Percentiles rank a stretch among this genome's conserved stretches.
These are phyloP conservation scores for Chrysanthemum lavandulifolium DNA, from an alignment of 129 eudicot species.

Conservation along the genomic window DNA sequence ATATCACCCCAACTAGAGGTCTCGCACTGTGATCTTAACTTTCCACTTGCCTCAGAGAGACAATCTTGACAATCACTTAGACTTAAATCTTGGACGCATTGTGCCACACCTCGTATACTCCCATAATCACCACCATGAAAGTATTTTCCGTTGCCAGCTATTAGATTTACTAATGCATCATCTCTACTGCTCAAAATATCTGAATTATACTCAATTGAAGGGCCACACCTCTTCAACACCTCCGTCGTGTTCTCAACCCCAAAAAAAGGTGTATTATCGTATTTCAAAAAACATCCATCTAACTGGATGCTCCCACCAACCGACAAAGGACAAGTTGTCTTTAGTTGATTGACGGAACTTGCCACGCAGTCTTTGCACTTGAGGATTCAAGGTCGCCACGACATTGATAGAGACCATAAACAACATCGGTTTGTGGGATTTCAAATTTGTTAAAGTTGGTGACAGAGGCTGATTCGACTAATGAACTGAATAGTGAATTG, in stretches of 20 bases:
- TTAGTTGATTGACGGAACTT: slow-evolving; percentile 48
- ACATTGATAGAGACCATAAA: slow-evolving; percentile 49
- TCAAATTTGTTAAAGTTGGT: slow-evolving; percentile 47
- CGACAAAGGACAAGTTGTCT: slow-evolving; percentile 38
- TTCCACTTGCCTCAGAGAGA: slow-evolving; percentile 46
- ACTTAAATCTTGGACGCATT: slow-evolving; percentile 63
- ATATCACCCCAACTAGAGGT: slow-evolving; percentile 52
- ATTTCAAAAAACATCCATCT: slow-evolving; percentile 54
- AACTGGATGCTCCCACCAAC: slow-evolving; percentile 52
- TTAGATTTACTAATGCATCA: slow-evolving; percentile 39
- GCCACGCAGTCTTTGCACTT: slow-evolving; percentile 45
- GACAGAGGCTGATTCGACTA: slow-evolving; percentile 50
- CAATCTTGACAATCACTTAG: slow-evolving; percentile 61
- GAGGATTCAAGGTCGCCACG: slow-evolving; percentile 21
- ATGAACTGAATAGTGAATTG: slow-evolving; percentile 60
- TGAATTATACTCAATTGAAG: slow-evolving; percentile 37
- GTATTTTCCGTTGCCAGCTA: slow-evolving; percentile 39
- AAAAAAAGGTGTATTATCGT: slow-evolving; percentile 43
- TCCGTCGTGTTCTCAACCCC: slow-evolving; percentile 56
- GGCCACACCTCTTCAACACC: slow-evolving; percentile 50
- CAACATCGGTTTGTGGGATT: slow-evolving; percentile 29
- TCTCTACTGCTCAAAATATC: slow-evolving; percentile 31
- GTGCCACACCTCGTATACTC: slow-evolving; percentile 51
- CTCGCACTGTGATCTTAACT: slow-evolving; percentile 44
- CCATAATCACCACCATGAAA: slow-evolving; percentile 55